Evolutionary conservation across 805 yeast genomes (phyloP), one percentile per base, ranked within the genome.

Genomic region (Candida caryicola): DNA sequence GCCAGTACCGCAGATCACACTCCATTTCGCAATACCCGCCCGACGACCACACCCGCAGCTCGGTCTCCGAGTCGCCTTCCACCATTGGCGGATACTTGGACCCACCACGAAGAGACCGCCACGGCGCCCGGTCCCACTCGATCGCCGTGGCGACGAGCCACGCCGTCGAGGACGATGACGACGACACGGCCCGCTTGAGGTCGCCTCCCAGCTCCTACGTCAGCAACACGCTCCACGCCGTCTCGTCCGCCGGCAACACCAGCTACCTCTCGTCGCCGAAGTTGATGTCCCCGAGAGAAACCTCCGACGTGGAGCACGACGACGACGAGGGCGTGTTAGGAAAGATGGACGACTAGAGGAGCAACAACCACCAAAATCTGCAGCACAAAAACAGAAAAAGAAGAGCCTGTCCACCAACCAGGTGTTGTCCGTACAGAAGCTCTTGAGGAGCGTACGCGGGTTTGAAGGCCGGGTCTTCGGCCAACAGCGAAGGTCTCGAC

Each of bases 21-120:
- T 74, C 78, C 4, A 54, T 69, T 7, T 65, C 74, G 4, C 74
- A 67, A 37, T 62, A 66, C 36, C 77, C 79, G 5, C 77, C 76
- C 33, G 14, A 14, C 31, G 55, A 16, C 16, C 36, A 31, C 23
- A 28, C 35, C 7, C 26, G 18, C 14, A 21, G 29, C n/a, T 36
- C 48, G 4, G 31, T 44, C 25, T 34, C 37, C 7, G 25, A 6
- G 8, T 28, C 49, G 13, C 46, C 54, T 8, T 34, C 47, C 6
- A 33, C 46, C 15, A 36, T 43, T 19, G 66, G 65, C 13, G 71
- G 70, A 9, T 65, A 61, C 41, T 45, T 65, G 31, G 69, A 64
- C 38, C 46, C 45, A 12, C 51, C 55, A 12, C 14, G 26, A 6
- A 17, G 29, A 14, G 33, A 29, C n/a, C 18, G 13, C 1, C 26